A percentile compares a stretch with the other conserved stretches of the same genome.
Evolutionary conservation across 2,329 filamentous ascomycete species (phyloP).

Genomic region (Stromatinia cepivora): DNA sequence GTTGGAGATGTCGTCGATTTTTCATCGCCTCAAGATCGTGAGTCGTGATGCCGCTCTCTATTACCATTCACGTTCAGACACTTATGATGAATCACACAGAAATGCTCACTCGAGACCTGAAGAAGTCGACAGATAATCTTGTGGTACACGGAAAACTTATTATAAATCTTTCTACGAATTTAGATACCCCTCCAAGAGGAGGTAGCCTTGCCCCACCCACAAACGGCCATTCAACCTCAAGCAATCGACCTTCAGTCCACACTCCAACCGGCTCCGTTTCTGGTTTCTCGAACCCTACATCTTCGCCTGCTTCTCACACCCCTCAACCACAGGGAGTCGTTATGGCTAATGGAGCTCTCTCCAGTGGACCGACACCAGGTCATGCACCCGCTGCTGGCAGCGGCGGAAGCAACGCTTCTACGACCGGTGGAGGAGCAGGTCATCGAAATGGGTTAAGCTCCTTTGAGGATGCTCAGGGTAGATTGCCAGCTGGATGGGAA

Average conservation of each 20-base stretch:
- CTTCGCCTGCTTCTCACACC: slow-evolving; percentile 44
- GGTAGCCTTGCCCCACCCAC: slow-evolving; percentile 40
- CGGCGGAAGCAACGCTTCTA: slow-evolving; percentile 33
- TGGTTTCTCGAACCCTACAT: slow-evolving; percentile 31
- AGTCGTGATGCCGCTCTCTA: slow-evolving; percentile 39
- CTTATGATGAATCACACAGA: slow-evolving; percentile 51
- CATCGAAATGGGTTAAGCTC: slow-evolving; percentile 68
- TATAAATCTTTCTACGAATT: slow-evolving; percentile 91
- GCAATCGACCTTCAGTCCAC: slow-evolving; percentile 38
- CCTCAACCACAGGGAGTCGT: slow-evolving; percentile 34
- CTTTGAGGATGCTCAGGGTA: slow-evolving; percentile 94
- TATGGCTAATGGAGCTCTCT: slow-evolving; percentile 39
- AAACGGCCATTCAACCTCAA: slow-evolving; percentile 33
- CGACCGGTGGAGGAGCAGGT: slow-evolving; percentile 31
- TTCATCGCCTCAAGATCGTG: slow-evolving; percentile 87
- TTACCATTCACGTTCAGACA: slow-evolving; percentile 24
- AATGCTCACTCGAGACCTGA: slow-evolving; percentile 96
- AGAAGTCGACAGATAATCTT: slow-evolving; percentile 97
- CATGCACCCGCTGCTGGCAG: slow-evolving; percentile 41
- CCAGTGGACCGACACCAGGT: slow-evolving; percentile 39
- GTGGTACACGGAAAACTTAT: slow-evolving; percentile 98
- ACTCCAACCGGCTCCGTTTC: slow-evolving; percentile 39
- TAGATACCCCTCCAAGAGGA: slow-evolving; percentile 67
- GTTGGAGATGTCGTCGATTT: slow-evolving; percentile 94
- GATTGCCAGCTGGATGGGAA: slow-evolving; percentile 92